Conservation (phyloP, 257 asterid genomes). For the Solanum sejunctum region DNA sequence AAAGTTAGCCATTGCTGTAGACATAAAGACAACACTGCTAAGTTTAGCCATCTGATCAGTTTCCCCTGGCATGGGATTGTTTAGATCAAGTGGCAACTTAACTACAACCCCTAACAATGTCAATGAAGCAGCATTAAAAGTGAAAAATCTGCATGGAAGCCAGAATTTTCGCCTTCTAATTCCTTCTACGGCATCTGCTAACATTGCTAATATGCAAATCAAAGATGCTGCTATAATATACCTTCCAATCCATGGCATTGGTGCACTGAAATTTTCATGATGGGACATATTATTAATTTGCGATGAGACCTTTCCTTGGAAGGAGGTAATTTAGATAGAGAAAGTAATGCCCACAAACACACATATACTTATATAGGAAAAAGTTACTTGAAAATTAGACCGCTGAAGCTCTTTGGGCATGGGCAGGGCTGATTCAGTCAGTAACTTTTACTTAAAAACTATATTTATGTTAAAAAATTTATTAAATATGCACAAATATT, state of each 20-base stretch:
- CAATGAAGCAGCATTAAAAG: conserved; percentile 6
- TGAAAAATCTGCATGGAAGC: conserved; percentile 14
- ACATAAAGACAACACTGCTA: conserved; percentile 1
- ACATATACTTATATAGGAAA: neutral
- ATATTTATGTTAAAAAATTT: neutral
- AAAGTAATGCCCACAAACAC: neutral
- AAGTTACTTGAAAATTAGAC: neutral
- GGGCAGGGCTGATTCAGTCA: neutral
- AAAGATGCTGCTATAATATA: conserved; percentile 9
- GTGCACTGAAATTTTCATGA: conserved; percentile 11
- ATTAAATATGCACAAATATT: neutral
- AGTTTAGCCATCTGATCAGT: conserved; percentile 16
- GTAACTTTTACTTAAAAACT: neutral
- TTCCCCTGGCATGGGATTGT: neutral
- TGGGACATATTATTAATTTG: neutral
- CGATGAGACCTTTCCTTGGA: neutral
- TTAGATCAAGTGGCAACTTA: conserved; percentile 11
- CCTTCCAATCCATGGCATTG: conserved; percentile 28
- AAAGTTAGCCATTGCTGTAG: conserved; percentile 7
- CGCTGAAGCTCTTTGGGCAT: neutral
- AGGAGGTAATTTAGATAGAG: neutral
- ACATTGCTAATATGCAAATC: conserved; percentile 6
- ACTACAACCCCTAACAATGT: conserved; percentile 2
- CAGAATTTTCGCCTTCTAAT: neutral
- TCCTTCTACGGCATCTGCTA: neutral